A percentile compares a stretch with the other conserved stretches of the same genome.
Evolutionary conservation across 148 eudicot species (phyloP).

Genomic region (Vaccinium vitisidaea): DNA sequence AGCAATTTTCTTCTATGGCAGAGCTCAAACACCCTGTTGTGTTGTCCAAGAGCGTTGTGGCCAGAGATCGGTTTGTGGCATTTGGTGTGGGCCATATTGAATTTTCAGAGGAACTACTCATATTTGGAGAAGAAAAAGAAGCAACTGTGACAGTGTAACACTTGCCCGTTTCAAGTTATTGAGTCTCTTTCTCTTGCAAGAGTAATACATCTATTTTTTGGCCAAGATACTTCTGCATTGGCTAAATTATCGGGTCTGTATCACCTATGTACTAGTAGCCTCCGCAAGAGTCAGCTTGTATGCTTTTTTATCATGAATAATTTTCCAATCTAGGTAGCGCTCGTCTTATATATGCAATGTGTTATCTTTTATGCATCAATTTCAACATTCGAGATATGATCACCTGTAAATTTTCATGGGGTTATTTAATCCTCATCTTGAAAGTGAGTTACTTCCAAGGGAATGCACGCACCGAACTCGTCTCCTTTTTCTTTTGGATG

Average conservation of each 20-base stretch:
- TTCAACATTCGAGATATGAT: neutral
- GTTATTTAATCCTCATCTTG: neutral
- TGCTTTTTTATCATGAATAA: conserved; percentile 5
- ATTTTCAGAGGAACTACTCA: conserved; percentile 30
- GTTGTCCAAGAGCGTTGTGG: conserved; percentile 38
- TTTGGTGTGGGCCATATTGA: conserved; percentile 38
- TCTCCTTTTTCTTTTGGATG: neutral
- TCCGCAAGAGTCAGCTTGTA: neutral
- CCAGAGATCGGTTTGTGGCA: conserved; percentile 43
- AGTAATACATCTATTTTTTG: neutral
- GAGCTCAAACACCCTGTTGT: conserved; percentile 25
- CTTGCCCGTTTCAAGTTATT: neutral
- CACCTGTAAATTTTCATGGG: neutral
- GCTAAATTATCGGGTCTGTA: neutral
- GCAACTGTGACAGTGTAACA: conserved; percentile 7
- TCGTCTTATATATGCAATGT: neutral
- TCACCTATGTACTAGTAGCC: neutral
- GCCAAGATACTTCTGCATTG: too few relatives aligned
- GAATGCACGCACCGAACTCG: neutral
- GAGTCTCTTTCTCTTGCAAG: neutral
- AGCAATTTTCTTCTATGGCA: conserved; percentile 48
- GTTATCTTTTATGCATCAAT: too few relatives aligned
- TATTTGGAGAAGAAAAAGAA: conserved; percentile 33
- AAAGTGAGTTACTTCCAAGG: neutral
- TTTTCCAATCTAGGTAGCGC: neutral